A percentile compares a stretch with the other conserved stretches of the same genome.
Evolutionary conservation across 2,329 filamentous ascomycete genomes (phyloP).

Genomic region (Geosmithia flava): DNA sequence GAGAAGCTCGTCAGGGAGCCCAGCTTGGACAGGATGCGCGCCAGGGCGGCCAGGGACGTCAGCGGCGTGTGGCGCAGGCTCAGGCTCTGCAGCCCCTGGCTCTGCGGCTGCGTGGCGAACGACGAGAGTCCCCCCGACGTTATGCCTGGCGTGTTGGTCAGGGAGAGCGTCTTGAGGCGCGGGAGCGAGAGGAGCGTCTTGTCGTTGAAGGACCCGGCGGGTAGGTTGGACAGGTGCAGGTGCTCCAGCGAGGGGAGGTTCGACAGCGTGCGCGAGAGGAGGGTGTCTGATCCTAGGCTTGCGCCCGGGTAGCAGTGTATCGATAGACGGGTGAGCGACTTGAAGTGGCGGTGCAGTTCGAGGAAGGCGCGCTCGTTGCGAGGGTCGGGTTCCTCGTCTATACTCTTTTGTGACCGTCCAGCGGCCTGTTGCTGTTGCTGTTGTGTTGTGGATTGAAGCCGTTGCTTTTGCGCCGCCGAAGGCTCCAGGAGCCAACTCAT

Average conservation of each 20-base stretch:
- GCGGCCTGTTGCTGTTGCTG: constrained; percentile 5
- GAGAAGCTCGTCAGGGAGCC: constrained; percentile 33
- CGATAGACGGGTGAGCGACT: constrained; percentile 39
- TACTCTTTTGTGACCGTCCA: constrained; percentile 5
- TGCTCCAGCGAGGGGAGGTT: constrained; percentile 41
- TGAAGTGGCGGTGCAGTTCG: constrained; percentile 41
- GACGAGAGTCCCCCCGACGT: constrained; percentile 42
- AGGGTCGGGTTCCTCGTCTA: constrained; percentile 16
- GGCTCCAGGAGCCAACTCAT: constrained; percentile 46
- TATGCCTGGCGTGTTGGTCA: constrained; percentile 43
- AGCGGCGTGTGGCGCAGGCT: constrained; percentile 44
- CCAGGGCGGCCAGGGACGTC: constrained; percentile 41
- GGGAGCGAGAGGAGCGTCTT: constrained; percentile 41
- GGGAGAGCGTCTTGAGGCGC: constrained; percentile 37
- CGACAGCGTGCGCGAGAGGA: constrained; percentile 37
- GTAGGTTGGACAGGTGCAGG: constrained; percentile 46
- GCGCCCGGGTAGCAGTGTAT: constrained; percentile 47
- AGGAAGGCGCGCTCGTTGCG: constrained; percentile 31
- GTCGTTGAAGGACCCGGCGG: constrained; percentile 44
- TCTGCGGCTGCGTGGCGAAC: constrained; percentile 38
- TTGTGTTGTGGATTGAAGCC: constrained; percentile 6
- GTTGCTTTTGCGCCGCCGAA: constrained; percentile 12
- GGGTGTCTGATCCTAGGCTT: constrained; percentile 35
- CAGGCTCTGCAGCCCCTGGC: constrained; percentile 31
- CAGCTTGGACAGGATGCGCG: constrained; percentile 46